phyloP scores from a whole-genome alignment of 371 early-diverging fungal species.

The Mortierella sp. region DNA sequence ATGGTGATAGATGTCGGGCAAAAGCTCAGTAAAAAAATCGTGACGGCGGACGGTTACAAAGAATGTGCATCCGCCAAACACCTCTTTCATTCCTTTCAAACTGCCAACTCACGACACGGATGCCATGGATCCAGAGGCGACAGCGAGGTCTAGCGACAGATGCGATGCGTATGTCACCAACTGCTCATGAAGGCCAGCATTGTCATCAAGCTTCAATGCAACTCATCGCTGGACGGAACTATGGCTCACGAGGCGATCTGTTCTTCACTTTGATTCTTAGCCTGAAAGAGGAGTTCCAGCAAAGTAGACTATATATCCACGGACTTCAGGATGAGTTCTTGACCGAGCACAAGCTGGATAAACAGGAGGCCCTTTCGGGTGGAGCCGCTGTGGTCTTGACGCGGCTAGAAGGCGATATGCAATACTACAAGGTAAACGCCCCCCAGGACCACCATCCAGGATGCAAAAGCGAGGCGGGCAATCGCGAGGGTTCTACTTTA shows the following conservation, averaged over 20 bases:
- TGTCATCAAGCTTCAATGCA: neutral
- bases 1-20: too few relatives aligned
- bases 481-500: too few relatives aligned
- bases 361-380: conserved; percentile 45
- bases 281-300: conserved; percentile 31
- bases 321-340: conserved; percentile 47
- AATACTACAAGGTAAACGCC: conserved; percentile 34
- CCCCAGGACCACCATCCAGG: too few relatives aligned
- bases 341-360: conserved; percentile 29
- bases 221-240: neutral
- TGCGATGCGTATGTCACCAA: conserved; percentile 21
- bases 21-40: too few relatives aligned
- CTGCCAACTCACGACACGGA: too few relatives aligned
- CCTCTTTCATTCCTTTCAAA: too few relatives aligned
- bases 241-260: neutral
- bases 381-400: conserved; percentile 38
- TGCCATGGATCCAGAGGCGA: conserved; percentile 37
- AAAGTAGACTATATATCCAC: conserved; percentile 37
- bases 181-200: neutral
- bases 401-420: conserved; percentile 37
- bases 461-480: conserved; percentile 3
- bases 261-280: conserved; percentile 6
- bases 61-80: too few relatives aligned
- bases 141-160: conserved; percentile 19
- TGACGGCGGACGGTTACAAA: too few relatives aligned